Conservation (phyloP, 1,284 basidiomycete species). For the Puccinia horiana region DNA sequence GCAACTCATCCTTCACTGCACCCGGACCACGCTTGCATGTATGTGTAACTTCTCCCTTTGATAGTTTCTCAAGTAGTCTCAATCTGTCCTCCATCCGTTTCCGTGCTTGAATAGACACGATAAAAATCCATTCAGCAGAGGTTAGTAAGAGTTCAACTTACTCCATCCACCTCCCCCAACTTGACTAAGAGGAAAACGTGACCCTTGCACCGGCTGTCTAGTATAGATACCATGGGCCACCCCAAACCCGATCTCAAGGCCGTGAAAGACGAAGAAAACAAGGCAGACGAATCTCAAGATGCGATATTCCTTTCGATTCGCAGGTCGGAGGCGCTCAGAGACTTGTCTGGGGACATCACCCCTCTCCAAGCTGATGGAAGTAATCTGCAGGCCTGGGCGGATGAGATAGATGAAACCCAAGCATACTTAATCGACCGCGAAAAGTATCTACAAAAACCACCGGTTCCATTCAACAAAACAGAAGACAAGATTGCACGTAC, state of each 20-base stretch:
- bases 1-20: too few species aligned
- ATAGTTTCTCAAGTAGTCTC: too few species aligned
- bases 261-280: conserved; percentile 11
- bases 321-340: conserved; percentile 17
- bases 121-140: neutral
- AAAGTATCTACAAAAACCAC: conserved; percentile 27
- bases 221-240: neutral
- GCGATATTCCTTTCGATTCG: conserved; percentile 23
- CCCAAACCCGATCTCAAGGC: neutral
- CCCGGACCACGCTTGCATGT: too few species aligned
- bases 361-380: conserved; percentile 7
- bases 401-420: conserved; percentile 18
- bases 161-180: neutral
- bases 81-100: neutral
- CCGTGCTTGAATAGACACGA: neutral
- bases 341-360: conserved; percentile 11
- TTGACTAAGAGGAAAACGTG: neutral
- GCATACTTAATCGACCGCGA: conserved; percentile 11
- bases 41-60: too few species aligned
- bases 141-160: neutral
- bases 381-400: conserved; percentile 19
- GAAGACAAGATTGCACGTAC: conserved; percentile 22
- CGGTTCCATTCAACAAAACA: conserved; percentile 6
- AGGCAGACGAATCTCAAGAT: conserved; percentile 9
- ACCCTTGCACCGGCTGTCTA: neutral